Conservation (phyloP, 129 eudicot species). For the Helianthus annuus region DNA sequence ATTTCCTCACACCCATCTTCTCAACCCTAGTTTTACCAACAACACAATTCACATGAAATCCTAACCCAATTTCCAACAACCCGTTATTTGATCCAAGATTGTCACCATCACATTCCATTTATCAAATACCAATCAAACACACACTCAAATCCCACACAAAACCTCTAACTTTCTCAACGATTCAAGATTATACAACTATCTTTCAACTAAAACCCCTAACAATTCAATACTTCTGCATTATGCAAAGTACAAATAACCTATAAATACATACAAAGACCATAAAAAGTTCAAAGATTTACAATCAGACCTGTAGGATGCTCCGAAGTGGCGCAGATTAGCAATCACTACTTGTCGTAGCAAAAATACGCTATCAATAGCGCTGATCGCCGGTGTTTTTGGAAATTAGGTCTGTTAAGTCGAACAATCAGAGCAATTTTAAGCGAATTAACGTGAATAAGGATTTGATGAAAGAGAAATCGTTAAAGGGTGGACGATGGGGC, state of each 20-base stretch:
- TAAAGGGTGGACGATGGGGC: no score
- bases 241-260: constrained; percentile 18
- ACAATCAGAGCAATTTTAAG: no score
- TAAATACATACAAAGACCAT: constrained; percentile 24
- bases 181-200: constrained; percentile 30
- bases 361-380: constrained; percentile 27
- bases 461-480: no score
- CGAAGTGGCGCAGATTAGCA: constrained; percentile 30
- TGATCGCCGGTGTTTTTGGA: no score
- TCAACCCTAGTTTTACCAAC: constrained; percentile 43
- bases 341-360: constrained; percentile 17
- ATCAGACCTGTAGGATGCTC: constrained; percentile 32
- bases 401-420: no score
- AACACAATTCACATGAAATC: constrained; percentile 39
- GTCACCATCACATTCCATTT: constrained; percentile 53
- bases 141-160: no score
- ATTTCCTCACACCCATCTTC: constrained; percentile 63
- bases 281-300: constrained; percentile 25
- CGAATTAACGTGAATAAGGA: no score
- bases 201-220: constrained; percentile 28
- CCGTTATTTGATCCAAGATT: constrained; percentile 37
- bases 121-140: constrained; percentile 22
- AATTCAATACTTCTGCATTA: constrained; percentile 38
- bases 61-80: no score
- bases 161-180: constrained; percentile 18